A percentile compares a stretch with the other conserved stretches of the same genome.
Conservation (phyloP, 2,329 filamentous ascomycete genomes). For the Fusarium sp. region DNA sequence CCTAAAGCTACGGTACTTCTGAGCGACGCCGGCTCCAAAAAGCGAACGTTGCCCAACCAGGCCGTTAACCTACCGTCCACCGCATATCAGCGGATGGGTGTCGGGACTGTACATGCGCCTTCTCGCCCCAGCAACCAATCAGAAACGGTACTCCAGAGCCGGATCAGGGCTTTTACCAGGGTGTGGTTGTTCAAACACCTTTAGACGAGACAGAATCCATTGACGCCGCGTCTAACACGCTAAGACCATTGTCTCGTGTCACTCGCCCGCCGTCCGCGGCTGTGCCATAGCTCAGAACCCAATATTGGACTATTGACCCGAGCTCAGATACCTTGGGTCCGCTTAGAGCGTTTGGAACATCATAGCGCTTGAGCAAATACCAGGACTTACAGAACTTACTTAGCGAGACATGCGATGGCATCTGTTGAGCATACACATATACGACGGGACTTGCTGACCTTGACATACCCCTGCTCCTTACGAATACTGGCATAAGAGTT, state of each 20-base stretch:
- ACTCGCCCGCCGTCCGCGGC: constrained; percentile 47
- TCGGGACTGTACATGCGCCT: constrained; percentile 35
- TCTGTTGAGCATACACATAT: constrained; percentile 1
- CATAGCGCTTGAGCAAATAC: neutral
- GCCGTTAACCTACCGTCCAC: constrained; percentile 29
- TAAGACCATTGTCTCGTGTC: constrained; percentile 47
- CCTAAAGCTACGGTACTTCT: neutral
- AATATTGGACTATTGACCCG: constrained; percentile 1
- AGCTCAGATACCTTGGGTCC: constrained; percentile 15
- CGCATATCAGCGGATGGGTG: constrained; percentile 42
- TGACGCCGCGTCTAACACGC: constrained; percentile 51
- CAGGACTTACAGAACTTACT: neutral
- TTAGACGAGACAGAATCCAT: constrained; percentile 46
- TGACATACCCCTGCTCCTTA: constrained; percentile 24
- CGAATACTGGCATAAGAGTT: constrained; percentile 26
- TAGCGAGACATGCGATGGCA: constrained; percentile 22
- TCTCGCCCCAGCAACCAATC: constrained; percentile 41
- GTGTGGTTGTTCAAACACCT: constrained; percentile 31
- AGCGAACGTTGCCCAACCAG: constrained; percentile 26
- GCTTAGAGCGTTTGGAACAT: constrained; percentile 25
- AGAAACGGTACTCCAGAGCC: constrained; percentile 3
- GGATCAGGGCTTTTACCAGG: constrained; percentile 18
- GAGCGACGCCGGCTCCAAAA: constrained; percentile 18
- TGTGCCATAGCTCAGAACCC: constrained; percentile 41
- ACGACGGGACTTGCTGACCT: constrained; percentile 16